These are phyloP conservation scores for Leccinum aurantiacum DNA, from an alignment of 768 basidiomycete species.

Conservation along the genomic window DNA sequence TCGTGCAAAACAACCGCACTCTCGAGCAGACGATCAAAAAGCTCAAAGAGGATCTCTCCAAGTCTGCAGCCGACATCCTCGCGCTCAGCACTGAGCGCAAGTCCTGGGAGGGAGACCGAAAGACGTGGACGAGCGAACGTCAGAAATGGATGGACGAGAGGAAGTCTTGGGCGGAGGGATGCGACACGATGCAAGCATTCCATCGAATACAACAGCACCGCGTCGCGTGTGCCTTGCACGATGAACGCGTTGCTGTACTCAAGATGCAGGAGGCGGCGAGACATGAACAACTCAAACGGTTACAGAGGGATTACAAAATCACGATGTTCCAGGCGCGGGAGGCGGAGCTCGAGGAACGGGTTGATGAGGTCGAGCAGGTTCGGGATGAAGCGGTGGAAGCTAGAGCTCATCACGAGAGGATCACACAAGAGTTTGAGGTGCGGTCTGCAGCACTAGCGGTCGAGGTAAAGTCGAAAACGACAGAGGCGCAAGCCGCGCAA, in stretches of 20 bases:
- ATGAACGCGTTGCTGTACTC: conserved; percentile 49
- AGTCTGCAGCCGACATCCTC: conserved; percentile 27
- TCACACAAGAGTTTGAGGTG: conserved; percentile 29
- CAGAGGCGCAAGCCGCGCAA: conserved; percentile 38
- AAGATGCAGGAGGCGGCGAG: conserved; percentile 55
- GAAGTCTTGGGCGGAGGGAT: conserved; percentile 59
- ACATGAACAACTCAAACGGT: conserved; percentile 54
- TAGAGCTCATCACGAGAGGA: conserved; percentile 26
- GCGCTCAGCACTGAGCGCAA: conserved; percentile 42
- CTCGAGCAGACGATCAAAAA: conserved; percentile 61
- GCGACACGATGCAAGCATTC: conserved; percentile 59
- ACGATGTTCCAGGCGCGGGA: conserved; percentile 68
- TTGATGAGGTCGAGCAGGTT: conserved; percentile 53
- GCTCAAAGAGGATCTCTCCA: conserved; percentile 49
- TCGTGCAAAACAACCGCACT: conserved; percentile 65
- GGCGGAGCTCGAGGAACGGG: conserved; percentile 53
- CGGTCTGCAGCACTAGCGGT: conserved; percentile 35
- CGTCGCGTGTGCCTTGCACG: conserved; percentile 52
- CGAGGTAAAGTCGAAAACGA: conserved; percentile 41
- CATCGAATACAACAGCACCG: conserved; percentile 67
- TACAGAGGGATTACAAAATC: conserved; percentile 67
- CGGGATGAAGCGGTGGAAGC: conserved; percentile 30
- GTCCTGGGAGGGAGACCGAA: conserved; percentile 29
- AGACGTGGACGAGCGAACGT: conserved; percentile 22
- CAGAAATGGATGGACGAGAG: conserved; percentile 54